These are phyloP conservation scores for Boletellus emodensis DNA, from an alignment of 768 basidiomycete genomes.

Conservation along the genomic window DNA sequence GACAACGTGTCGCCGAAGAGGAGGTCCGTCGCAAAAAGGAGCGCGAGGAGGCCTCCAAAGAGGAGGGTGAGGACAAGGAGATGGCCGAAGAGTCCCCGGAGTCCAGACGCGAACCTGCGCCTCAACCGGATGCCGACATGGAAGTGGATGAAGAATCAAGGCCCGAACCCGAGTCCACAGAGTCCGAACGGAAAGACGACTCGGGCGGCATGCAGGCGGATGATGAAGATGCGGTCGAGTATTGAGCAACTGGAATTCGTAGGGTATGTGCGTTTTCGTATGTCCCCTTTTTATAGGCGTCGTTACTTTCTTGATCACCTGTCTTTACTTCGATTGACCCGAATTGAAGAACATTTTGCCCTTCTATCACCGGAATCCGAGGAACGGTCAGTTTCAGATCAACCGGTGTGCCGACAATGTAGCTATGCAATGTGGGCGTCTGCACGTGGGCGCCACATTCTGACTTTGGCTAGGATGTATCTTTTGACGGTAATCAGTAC, in stretches of 20 bases:
- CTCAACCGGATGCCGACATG: constrained; percentile 29
- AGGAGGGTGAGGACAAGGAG: constrained; percentile 31
- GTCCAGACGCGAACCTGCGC: constrained; percentile 16
- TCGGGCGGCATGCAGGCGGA: constrained; percentile 55
- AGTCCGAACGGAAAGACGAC: constrained; percentile 52
- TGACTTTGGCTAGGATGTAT: neutral
- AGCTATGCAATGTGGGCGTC: neutral
- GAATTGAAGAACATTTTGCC: constrained; percentile 5
- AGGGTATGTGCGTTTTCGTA: constrained; percentile 29
- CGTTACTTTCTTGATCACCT: constrained; percentile 18
- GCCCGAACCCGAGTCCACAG: constrained; percentile 32
- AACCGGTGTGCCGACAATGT: neutral
- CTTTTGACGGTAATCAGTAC: neutral
- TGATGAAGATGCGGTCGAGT: constrained; percentile 81
- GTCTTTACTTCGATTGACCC: constrained; percentile 8
- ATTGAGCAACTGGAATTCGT: constrained; percentile 35
- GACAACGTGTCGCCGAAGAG: constrained; percentile 64
- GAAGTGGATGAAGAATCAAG: constrained; percentile 36
- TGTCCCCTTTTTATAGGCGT: constrained; percentile 14
- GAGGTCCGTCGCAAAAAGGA: constrained; percentile 46
- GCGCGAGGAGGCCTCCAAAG: constrained; percentile 36
- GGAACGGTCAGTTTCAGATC: neutral
- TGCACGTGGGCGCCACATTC: neutral
- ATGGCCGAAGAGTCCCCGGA: constrained; percentile 28
- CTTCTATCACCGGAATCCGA: neutral